phyloP scores from a whole-genome alignment of 805 yeast species.

The Myxozyma melibiosi region DNA sequence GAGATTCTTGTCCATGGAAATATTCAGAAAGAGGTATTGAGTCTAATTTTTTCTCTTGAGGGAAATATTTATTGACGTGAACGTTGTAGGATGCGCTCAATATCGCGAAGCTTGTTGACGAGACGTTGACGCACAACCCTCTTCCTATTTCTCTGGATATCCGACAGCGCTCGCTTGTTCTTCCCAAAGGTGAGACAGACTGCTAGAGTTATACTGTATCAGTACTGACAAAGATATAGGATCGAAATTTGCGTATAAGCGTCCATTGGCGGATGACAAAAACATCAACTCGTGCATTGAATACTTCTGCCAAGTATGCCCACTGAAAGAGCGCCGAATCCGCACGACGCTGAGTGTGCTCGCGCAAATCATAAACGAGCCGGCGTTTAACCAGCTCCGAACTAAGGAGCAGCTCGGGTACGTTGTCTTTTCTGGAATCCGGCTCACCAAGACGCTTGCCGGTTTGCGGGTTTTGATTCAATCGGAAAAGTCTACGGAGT shows the following conservation, averaged over 20 bases:
- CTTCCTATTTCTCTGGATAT: conserved; percentile 51
- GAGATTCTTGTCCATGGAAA: conserved; percentile 85
- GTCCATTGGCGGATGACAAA: conserved; percentile 58
- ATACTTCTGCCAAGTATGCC: conserved; percentile 69
- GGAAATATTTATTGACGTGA: background rate
- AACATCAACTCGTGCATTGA: conserved; percentile 86
- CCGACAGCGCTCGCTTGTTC: conserved; percentile 45
- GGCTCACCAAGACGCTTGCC: conserved; percentile 68
- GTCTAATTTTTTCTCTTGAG: background rate
- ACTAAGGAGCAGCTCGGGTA: conserved; percentile 96
- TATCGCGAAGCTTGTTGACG: conserved; percentile 50
- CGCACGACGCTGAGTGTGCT: conserved; percentile 63
- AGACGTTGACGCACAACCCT: conserved; percentile 46
- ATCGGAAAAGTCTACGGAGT: conserved; percentile 75
- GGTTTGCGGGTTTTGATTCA: conserved; percentile 79
- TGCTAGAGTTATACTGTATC: conserved; percentile 43
- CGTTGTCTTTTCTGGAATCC: conserved; percentile 79
- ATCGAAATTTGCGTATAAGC: conserved; percentile 48
- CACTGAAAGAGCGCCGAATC: conserved; percentile 47
- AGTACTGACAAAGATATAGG: conserved; percentile 47
- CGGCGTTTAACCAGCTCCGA: conserved; percentile 84
- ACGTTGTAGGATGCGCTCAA: conserved; percentile 50
- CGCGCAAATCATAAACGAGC: conserved; percentile 77
- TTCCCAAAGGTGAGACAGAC: conserved; percentile 36
- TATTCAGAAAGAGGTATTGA: conserved; percentile 45